A percentile compares a stretch with the other conserved stretches of the same genome.
These are phyloP conservation scores for Musa schizocarpa DNA, from an alignment of 176 grass and related monocot genomes.

Conservation along the genomic window DNA sequence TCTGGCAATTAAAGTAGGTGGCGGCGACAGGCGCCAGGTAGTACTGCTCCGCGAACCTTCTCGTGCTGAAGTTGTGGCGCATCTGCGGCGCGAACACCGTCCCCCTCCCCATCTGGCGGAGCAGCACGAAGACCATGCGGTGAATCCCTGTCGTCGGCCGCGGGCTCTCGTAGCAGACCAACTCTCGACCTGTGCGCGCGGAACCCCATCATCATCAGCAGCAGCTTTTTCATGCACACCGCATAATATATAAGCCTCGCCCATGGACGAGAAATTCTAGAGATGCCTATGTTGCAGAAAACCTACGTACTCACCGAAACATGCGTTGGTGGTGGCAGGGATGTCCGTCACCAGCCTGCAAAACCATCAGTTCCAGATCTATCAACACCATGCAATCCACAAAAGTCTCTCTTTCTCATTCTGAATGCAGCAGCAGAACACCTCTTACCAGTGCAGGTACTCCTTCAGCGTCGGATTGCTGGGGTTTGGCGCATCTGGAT, in stretches of 20 bases:
- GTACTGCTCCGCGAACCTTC: constrained; percentile 41
- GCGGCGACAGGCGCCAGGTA: constrained; percentile 57
- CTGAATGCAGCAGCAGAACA: background rate
- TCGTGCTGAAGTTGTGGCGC: constrained; percentile 69
- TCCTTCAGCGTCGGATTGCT: constrained; percentile 68
- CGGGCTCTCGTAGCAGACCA: constrained; percentile 56
- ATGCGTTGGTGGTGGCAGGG: constrained; percentile 57
- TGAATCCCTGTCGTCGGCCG: constrained; percentile 53
- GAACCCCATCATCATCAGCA: no score
- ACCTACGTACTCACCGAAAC: constrained; percentile 34
- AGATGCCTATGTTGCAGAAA: background rate
- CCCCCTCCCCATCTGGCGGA: constrained; percentile 46
- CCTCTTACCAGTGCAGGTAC: constrained; percentile 75
- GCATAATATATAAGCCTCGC: no score
- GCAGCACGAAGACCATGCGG: constrained; percentile 64
- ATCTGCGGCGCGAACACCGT: constrained; percentile 40
- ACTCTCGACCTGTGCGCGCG: constrained; percentile 31
- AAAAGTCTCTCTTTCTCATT: background rate
- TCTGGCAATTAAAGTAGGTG: constrained; percentile 70
- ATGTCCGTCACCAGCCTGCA: constrained; percentile 91
- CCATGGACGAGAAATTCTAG: no score
- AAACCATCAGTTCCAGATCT: background rate
- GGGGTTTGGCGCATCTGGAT: constrained; percentile 84
- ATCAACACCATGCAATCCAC: background rate
- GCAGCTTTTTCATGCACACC: no score